phyloP scores from a whole-genome alignment of 1,284 basidiomycete genomes.

The Leccinum pallidistipes region DNA sequence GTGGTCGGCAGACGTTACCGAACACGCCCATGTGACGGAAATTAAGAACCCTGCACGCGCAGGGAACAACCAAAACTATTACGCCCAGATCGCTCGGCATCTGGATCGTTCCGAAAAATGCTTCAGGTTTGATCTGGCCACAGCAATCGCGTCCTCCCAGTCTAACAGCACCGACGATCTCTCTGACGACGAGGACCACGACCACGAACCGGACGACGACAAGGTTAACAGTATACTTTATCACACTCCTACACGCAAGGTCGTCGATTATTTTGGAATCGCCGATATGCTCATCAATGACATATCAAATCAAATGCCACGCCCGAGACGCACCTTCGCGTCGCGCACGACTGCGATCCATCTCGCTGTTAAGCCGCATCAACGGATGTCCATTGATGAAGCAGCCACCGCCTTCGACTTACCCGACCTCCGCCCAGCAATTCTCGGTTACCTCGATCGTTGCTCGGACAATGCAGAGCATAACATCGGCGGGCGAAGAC shows the following conservation, averaged over 20 bases:
- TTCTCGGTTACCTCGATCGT: background rate
- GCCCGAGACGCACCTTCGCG: background rate
- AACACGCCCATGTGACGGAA: background rate
- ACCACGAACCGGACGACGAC: background rate
- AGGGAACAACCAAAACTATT: slow-evolving; percentile 3
- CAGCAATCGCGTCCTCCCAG: background rate
- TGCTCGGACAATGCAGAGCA: background rate
- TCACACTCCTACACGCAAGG: background rate
- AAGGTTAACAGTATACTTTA: background rate
- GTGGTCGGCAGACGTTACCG: slow-evolving; percentile 1
- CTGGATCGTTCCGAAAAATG: background rate
- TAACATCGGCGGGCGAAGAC: background rate
- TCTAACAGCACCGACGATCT: background rate
- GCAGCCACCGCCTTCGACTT: background rate
- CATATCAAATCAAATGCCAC: background rate
- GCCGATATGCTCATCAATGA: background rate
- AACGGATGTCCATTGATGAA: background rate
- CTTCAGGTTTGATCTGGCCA: background rate
- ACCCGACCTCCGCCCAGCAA: background rate
- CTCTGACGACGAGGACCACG: background rate
- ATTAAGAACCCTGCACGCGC: background rate
- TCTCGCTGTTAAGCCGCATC: background rate
- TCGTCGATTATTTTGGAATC: background rate
- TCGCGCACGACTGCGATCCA: background rate
- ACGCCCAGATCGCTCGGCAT: background rate